phyloP scores from a whole-genome alignment of 805 yeast genomes.

The Kuraishia molischiana region DNA sequence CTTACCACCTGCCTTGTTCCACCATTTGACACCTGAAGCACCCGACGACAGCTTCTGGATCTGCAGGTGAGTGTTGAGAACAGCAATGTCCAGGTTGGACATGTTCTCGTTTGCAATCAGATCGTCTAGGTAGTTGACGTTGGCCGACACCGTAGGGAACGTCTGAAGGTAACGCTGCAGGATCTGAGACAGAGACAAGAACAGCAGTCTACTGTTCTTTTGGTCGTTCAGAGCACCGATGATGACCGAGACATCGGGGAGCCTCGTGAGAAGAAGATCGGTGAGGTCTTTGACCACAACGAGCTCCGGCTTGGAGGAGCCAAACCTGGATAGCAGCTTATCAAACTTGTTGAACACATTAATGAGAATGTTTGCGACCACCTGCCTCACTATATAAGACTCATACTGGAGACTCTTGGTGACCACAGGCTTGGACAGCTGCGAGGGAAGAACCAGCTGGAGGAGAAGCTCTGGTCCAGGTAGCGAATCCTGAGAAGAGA shows the following conservation, averaged over 20 bases:
- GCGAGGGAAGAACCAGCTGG: conserved; percentile 56
- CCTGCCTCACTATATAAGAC: conserved; percentile 44
- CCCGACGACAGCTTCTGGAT: conserved; percentile 34
- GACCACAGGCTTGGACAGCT: conserved; percentile 48
- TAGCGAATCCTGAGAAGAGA: background rate
- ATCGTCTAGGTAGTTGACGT: conserved; percentile 4
- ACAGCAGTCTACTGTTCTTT: conserved; percentile 31
- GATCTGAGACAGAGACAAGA: conserved; percentile 36
- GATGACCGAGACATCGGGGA: conserved; percentile 45
- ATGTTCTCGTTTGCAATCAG: conserved; percentile 7
- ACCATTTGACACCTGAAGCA: conserved; percentile 62
- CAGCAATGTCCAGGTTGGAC: conserved; percentile 43
- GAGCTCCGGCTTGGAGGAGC: conserved; percentile 7
- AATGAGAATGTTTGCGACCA: conserved; percentile 50
- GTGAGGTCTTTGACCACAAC: background rate
- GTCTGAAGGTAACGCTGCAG: conserved; percentile 27
- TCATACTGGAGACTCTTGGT: conserved; percentile 48
- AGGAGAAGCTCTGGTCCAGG: conserved; percentile 22
- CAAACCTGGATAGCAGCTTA: conserved; percentile 22
- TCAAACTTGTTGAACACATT: conserved; percentile 46
- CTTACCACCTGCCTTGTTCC: conserved; percentile 40
- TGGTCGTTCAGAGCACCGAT: conserved; percentile 32
- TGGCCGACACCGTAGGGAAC: conserved; percentile 16
- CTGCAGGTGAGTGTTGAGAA: conserved; percentile 52
- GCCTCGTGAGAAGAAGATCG: conserved; percentile 6